Percentiles rank a stretch among this genome's conserved stretches.
Evolutionary conservation across 2,329 filamentous ascomycete species (phyloP).

Genomic region (Scytalidium lignicola): DNA sequence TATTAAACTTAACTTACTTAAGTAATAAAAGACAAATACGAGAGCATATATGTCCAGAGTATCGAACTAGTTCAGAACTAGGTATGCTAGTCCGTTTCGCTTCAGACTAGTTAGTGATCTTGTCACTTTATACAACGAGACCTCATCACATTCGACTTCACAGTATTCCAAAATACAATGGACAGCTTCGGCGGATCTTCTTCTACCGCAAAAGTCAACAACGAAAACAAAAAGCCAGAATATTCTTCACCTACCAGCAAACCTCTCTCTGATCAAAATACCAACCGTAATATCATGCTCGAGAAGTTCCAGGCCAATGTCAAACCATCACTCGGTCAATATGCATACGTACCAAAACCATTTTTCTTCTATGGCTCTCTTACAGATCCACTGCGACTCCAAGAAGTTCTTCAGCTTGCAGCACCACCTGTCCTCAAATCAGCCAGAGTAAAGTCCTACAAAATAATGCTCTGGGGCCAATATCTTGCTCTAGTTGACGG

Average conservation of each 20-base stretch:
- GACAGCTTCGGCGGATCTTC: no score
- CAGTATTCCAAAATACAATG: no score
- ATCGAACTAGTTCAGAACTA: no score
- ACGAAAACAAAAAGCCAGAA: conserved; percentile 3
- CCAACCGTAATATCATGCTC: conserved; percentile 12
- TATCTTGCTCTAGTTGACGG: conserved; percentile 12
- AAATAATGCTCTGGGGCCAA: conserved; percentile 15
- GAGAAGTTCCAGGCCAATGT: conserved; percentile 10
- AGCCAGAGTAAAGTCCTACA: conserved; percentile 12
- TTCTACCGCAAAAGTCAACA: conserved; percentile 3
- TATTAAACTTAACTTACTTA: no score
- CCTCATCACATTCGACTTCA: no score
- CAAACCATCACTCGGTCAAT: conserved; percentile 9
- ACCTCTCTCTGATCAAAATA: conserved; percentile 3
- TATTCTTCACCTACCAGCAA: conserved; percentile 5
- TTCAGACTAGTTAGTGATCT: no score
- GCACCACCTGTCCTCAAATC: conserved; percentile 13
- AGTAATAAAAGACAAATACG: no score
- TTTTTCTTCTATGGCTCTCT: conserved; percentile 17
- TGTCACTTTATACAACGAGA: no score
- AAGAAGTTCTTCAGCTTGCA: conserved; percentile 13
- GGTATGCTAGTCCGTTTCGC: no score
- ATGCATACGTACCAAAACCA: conserved; percentile 9
- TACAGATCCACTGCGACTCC: conserved; percentile 12
- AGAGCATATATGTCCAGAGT: no score